Percentiles rank a stretch among this genome's conserved stretches.
These are phyloP conservation scores for Chaetomium tenue DNA, from an alignment of 495 filamentous ascomycete genomes.

Conservation along the genomic window DNA sequence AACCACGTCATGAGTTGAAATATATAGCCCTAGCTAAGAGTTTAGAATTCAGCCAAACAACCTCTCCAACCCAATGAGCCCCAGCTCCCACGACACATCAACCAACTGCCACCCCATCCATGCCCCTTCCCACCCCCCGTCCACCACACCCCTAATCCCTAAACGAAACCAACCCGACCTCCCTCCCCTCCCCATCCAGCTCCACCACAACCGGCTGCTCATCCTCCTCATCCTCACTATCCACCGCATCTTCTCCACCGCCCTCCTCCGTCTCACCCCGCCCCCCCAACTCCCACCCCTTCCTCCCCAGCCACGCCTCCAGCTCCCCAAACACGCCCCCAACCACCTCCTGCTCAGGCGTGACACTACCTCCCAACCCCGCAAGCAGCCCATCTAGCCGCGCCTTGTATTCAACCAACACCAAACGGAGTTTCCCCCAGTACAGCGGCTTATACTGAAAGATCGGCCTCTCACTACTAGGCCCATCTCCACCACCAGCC, in stretches of 20 bases:
- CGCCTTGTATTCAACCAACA: conserved; percentile 46
- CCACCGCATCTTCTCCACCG: conserved; percentile 63
- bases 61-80: no score
- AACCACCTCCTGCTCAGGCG: conserved; percentile 37
- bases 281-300: conserved; percentile 47
- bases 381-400: conserved; percentile 41
- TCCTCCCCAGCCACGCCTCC: conserved; percentile 45
- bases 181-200: conserved; percentile 52
- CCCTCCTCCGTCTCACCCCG: conserved; percentile 23
- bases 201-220: conserved; percentile 83
- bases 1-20: no score
- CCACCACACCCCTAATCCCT: conserved; percentile 24
- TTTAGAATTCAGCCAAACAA: no score
- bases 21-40: no score
- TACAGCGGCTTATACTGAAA: conserved; percentile 50
- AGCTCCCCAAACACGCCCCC: conserved; percentile 43
- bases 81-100: no score
- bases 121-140: neutral
- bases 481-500: neutral
- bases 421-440: conserved; percentile 34
- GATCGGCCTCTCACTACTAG: conserved; percentile 36
- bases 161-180: conserved; percentile 50
- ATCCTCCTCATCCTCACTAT: conserved; percentile 67
- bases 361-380: conserved; percentile 26
- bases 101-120: neutral